phyloP scores from a whole-genome alignment of 202 grass and related monocot species.

The Musa balbisiana region DNA sequence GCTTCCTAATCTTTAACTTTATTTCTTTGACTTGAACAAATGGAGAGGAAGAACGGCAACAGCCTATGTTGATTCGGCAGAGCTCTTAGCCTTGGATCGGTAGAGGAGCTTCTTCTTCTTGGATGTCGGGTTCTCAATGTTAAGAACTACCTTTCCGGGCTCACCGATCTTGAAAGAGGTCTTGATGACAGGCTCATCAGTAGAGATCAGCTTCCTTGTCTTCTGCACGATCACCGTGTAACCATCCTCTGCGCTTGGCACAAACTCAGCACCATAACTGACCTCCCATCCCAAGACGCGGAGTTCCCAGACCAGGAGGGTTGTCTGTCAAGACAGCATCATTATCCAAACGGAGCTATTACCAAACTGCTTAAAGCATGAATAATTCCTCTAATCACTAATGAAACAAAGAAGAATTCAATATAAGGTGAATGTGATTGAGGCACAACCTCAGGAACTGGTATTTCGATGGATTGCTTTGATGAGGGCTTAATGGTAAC shows the following conservation, averaged over 20 bases:
- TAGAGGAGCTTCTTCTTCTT: conserved; percentile 48
- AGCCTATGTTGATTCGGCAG: conserved; percentile 6
- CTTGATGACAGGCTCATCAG: conserved; percentile 27
- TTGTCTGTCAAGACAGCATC: conserved; percentile 7
- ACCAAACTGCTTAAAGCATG: too few relatives aligned
- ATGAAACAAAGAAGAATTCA: not conserved
- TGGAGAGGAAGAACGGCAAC: not conserved
- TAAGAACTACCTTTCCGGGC: conserved; percentile 34
- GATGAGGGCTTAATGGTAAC: conserved; percentile 66
- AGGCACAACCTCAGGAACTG: conserved; percentile 51
- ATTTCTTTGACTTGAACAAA: not conserved
- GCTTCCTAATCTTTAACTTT: not conserved
- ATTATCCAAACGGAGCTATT: not conserved
- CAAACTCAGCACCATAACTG: conserved; percentile 41
- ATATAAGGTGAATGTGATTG: not conserved
- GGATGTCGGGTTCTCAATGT: conserved; percentile 31
- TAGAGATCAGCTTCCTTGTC: conserved; percentile 22
- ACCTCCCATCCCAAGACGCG: conserved; percentile 41
- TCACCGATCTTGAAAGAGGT: conserved; percentile 39
- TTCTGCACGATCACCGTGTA: conserved; percentile 38
- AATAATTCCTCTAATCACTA: too few relatives aligned
- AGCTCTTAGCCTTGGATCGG: conserved; percentile 30
- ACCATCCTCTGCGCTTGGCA: conserved; percentile 33
- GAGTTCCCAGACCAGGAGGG: conserved; percentile 34
- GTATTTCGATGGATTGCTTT: conserved; percentile 68